A percentile compares a stretch with the other conserved stretches of the same genome.
Conservation (phyloP, 2,329 filamentous ascomycete species). For the Calonectria montana region DNA sequence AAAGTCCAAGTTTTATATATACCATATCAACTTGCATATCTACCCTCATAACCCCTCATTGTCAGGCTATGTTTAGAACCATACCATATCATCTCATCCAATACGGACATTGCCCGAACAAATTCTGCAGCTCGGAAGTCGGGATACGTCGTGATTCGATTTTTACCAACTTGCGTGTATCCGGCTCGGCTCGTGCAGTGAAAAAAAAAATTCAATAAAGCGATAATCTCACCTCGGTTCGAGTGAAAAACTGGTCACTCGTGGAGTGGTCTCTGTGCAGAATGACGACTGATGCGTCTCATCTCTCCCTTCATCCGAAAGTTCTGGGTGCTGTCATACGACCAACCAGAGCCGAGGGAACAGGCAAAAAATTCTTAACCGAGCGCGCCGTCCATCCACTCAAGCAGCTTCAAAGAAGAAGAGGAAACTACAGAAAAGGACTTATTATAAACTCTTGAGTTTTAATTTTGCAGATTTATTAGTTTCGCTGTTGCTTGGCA, state of each 20-base stretch:
- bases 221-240: neutral
- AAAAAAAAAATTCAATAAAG: neutral
- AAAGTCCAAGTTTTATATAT: neutral
- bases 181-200: neutral
- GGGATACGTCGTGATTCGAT: neutral
- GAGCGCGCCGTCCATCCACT: neutral
- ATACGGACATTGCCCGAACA: neutral
- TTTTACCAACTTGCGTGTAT: neutral
- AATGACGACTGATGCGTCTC: neutral
- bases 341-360: neutral
- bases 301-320: conserved; percentile 6
- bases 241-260: neutral
- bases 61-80: neutral
- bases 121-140: neutral
- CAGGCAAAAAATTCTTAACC: neutral
- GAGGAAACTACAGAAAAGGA: neutral
- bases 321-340: neutral
- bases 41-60: neutral
- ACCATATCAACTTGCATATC: neutral
- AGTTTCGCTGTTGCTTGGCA: neutral
- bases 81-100: neutral
- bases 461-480: neutral
- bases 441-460: neutral
- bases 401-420: neutral
- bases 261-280: neutral